Evolutionary conservation across 1,284 basidiomycete genomes (phyloP).

Genomic region (Vanrija sp.): DNA sequence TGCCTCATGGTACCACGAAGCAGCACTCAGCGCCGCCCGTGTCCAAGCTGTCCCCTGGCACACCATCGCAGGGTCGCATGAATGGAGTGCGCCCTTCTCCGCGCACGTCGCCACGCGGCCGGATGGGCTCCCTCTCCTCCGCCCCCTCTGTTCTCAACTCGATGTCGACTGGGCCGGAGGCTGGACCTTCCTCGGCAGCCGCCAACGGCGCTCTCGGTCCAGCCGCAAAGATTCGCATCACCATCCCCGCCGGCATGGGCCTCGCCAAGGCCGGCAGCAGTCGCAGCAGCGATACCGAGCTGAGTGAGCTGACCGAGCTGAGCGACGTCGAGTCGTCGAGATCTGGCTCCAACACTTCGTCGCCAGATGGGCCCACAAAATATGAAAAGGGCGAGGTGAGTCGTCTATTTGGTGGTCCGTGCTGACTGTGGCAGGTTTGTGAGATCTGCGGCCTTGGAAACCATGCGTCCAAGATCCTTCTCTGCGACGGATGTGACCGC

Average conservation of each 20-base stretch:
- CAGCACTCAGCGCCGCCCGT: constrained; percentile 13
- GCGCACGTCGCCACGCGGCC: constrained; percentile 10
- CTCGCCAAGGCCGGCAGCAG: constrained; percentile 3
- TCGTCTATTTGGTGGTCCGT: neutral
- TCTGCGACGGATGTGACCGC: constrained; percentile 96
- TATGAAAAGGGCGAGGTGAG: constrained; percentile 48
- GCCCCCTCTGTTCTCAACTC: neutral
- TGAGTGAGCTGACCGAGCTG: constrained; percentile 18
- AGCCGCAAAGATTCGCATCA: constrained; percentile 21
- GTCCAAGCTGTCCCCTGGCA: constrained; percentile 2
- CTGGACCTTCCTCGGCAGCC: neutral
- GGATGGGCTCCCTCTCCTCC: neutral
- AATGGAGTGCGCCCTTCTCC: constrained; percentile 11
- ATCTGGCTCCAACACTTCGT: too few species aligned
- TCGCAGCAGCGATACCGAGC: constrained; percentile 40
- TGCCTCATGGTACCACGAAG: constrained; percentile 1
- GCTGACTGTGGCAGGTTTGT: constrained; percentile 57
- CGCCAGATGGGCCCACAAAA: constrained; percentile 1
- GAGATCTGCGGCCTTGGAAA: constrained; percentile 88
- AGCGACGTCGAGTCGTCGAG: constrained; percentile 34
- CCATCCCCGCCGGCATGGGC: constrained; percentile 22
- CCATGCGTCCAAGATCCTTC: constrained; percentile 80
- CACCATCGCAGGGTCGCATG: constrained; percentile 18
- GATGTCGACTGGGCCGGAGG: neutral
- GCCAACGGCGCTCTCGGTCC: neutral